Percentiles rank a stretch among this genome's conserved stretches.
These are phyloP conservation scores for Pythium rhizo-oryzae DNA, from an alignment of 352 stramenopile species.

Conservation along the genomic window DNA sequence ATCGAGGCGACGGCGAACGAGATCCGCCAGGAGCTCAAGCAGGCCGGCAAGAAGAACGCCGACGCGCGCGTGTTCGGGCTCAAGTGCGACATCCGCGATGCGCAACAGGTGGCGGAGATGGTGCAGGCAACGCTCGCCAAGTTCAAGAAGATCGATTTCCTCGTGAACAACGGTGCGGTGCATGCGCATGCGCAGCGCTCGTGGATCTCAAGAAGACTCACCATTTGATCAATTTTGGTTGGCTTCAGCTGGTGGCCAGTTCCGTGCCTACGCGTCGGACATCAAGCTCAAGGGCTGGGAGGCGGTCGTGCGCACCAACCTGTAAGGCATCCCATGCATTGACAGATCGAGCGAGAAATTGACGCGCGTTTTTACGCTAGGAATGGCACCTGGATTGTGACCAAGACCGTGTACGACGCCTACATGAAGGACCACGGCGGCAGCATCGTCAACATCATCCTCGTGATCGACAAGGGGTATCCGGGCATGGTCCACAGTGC, in stretches of 20 bases:
- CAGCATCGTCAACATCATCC: slow-evolving; percentile 95
- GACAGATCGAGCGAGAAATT: not conserved
- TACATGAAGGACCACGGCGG: slow-evolving; percentile 94
- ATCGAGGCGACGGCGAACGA: slow-evolving; percentile 57
- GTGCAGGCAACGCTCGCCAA: slow-evolving; percentile 62
- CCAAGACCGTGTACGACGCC: slow-evolving; percentile 90
- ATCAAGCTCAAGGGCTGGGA: slow-evolving; percentile 92
- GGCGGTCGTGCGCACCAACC: slow-evolving; percentile 92
- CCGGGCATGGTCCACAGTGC: slow-evolving; percentile 90
- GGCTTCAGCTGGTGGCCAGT: slow-evolving; percentile 88
- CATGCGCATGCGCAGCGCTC: too few species aligned
- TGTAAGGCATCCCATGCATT: slow-evolving; percentile 37
- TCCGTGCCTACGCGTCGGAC: slow-evolving; percentile 87
- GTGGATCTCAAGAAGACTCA: not conserved
- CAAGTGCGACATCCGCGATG: slow-evolving; percentile 77
- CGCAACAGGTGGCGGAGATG: slow-evolving; percentile 51
- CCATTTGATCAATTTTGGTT: not conserved
- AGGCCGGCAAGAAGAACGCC: slow-evolving; percentile 33
- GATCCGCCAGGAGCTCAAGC: slow-evolving; percentile 55
- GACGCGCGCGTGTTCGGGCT: slow-evolving; percentile 54
- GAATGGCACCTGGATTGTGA: slow-evolving; percentile 92
- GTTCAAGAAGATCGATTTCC: slow-evolving; percentile 87
- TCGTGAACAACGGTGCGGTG: slow-evolving; percentile 93
- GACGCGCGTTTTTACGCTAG: slow-evolving; percentile 24
- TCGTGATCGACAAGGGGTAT: slow-evolving; percentile 94